Base-by-base conservation (phyloP, 179 eudicot genomes). In the Beta lomatogona region DNA sequence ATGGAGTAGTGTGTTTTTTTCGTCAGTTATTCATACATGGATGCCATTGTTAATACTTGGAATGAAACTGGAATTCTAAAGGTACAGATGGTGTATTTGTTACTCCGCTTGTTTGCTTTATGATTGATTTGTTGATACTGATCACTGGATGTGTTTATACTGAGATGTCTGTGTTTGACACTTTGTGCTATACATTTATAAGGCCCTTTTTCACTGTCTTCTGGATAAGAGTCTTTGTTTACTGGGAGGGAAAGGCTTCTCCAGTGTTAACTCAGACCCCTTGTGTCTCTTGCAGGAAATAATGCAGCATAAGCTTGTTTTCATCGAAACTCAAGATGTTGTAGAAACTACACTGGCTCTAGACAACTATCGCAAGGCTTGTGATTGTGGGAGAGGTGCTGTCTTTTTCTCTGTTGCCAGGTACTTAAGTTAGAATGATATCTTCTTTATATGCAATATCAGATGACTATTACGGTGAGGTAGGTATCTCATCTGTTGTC, bases 311-410 rank as follows among this genome's bases (percentile, higher is more conserved):
- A 97, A 97, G 86, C 97, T 97, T 78, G 94, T 97, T 50, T 97
- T 97, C 83, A 94, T 97, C 83, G 99, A 97, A 92, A 94, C 99
- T 69, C 99, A 97, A 79, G 99, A 97, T 88, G 99, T 97, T 77
- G 98, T 97, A 54, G 99, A 97, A 88, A 97, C 99, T 81, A 97
- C 99, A 21, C 86, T 97, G 89, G 99, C 99, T 84, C 83, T 97
- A 31, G 99, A 94, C 84, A 97, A 97, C 82, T 97, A 93, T 83
- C 92, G 99, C 70, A 91, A 88, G 88, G 99, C 98, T 83, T 96
- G 99, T 83, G 98, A 97, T 88, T 94, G 98, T 85, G 99, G 99
- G 77, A 92, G 98, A 89, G 99, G 99, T 76, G 98, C 99, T 73
- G 94, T 94, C 50, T 97, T 94, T 86, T 93, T 96, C 89, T 96